Evolutionary conservation across 2,329 filamentous ascomycete species (phyloP).

Genomic region (Leptodontidium sp.): DNA sequence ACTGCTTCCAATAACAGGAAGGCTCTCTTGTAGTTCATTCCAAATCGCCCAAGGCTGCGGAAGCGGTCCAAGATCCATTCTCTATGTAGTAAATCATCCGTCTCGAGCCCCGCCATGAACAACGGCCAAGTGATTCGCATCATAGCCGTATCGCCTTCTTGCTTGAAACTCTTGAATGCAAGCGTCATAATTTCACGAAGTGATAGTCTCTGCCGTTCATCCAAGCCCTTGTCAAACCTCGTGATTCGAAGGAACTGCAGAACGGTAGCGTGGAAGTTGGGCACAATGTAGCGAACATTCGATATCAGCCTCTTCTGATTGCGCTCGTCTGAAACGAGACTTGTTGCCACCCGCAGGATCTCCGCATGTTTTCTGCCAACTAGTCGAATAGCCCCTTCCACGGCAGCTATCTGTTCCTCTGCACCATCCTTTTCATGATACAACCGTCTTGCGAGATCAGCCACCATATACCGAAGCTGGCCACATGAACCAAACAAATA

Average conservation of each 20-base stretch:
- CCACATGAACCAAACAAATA: constrained; percentile 22
- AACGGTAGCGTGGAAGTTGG: not conserved
- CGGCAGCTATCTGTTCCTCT: not conserved
- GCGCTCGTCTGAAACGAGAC: not conserved
- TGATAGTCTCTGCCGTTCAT: constrained; percentile 1
- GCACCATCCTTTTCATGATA: not conserved
- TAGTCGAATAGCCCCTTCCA: not conserved
- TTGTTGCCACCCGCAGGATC: constrained; percentile 1
- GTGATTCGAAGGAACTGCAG: not conserved
- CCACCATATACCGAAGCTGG: constrained; percentile 21
- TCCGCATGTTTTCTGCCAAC: not conserved
- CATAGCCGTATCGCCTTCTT: constrained; percentile 19
- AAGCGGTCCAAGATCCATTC: constrained; percentile 22
- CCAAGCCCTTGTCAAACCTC: not conserved
- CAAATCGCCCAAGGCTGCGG: not conserved
- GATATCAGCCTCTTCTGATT: constrained; percentile 5
- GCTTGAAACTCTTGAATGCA: constrained; percentile 7
- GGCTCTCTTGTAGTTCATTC: constrained; percentile 14
- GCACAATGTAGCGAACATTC: not conserved
- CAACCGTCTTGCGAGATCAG: not conserved
- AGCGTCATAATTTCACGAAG: constrained; percentile 3
- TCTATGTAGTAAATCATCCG: constrained; percentile 24
- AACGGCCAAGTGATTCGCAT: constrained; percentile 25
- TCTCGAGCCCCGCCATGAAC: constrained; percentile 31
- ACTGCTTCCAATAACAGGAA: constrained; percentile 7